Evolutionary conservation across 2,329 filamentous ascomycete genomes (phyloP), one percentile per base, ranked within the genome.

Genomic region (Aureobasidium sp.): DNA sequence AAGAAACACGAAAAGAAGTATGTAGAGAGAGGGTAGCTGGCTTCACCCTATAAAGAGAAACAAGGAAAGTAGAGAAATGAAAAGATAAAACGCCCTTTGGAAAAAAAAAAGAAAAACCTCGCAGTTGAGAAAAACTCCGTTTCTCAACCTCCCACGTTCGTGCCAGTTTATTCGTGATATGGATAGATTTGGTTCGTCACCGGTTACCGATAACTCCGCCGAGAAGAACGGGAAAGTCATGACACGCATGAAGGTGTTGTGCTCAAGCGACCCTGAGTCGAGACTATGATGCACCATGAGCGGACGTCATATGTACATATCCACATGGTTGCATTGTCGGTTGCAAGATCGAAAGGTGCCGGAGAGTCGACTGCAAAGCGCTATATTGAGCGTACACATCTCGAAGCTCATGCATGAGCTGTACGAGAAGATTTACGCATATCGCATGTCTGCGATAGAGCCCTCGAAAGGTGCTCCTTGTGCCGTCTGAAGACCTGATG

Each of bases 391-490:
- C 8, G 45, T 15, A n/a, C 45, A 29, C 20, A 22, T 6, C 25
- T 29, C 15, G 7, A 31, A 20, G 17, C 44, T 27, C 22, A 14
- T 8, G 9, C 12, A 9, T 27, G 25, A 14, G 44, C 29, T 29
- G 34, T 34, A 3, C 9, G 25, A n/a, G 17, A 25, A n/a, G 25
- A n/a, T 48, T 8, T 48, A 58, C 31, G 55, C 41, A 42, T 58
- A 60, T 22, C 57, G 57, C 57, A 60, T 60, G 14, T 60, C 57
- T 51, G 44, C 45, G 12, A 58, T 58, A 4, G 55, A 48, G 22
- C 39, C 60, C 9, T 45, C 60, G 17, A 62, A 62, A 22, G 48
- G 56, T n/a, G 56, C 39, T 37, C 48, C 48, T 48, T 52, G 62
- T 20, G 41, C 15, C 55, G 53, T 34, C 36, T 60, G 62, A 12